Evolutionary conservation across 176 grass and related monocot species (phyloP).

Genomic region (Panicum miliaceum): DNA sequence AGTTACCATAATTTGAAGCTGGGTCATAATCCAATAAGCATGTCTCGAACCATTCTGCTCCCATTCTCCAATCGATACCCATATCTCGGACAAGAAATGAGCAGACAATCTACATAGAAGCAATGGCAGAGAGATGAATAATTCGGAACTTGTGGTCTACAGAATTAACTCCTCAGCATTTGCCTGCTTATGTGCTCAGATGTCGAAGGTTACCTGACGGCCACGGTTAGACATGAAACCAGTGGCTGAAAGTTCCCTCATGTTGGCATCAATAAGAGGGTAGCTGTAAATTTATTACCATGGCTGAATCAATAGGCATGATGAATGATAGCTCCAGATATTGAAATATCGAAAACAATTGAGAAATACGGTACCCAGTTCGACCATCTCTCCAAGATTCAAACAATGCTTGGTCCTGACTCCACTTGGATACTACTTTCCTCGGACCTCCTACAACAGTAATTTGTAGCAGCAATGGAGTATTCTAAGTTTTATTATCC

Average conservation of each 20-base stretch:
- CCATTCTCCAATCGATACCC: slow-evolving; percentile 93
- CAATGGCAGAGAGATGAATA: not conserved
- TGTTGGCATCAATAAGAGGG: slow-evolving; percentile 94
- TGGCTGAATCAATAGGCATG: not conserved
- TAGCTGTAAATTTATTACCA: slow-evolving; percentile 56
- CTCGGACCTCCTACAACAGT: slow-evolving; percentile 72
- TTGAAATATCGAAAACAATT: not conserved
- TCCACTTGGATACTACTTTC: slow-evolving; percentile 73
- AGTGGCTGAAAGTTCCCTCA: slow-evolving; percentile 81
- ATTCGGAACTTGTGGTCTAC: not conserved
- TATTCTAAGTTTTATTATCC: not conserved
- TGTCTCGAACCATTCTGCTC: slow-evolving; percentile 94
- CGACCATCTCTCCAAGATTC: slow-evolving; percentile 84
- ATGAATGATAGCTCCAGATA: not conserved
- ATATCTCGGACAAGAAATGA: slow-evolving; percentile 97
- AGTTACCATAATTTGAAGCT: slow-evolving; percentile 95
- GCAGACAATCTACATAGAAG: slow-evolving; percentile 79
- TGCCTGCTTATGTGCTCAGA: not conserved
- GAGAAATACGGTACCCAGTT: slow-evolving; percentile 60
- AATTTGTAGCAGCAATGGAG: not conserved
- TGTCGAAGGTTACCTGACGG: slow-evolving; percentile 55
- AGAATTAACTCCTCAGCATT: not conserved
- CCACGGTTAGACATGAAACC: slow-evolving; percentile 96
- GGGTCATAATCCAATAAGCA: slow-evolving; percentile 91
- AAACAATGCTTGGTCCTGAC: slow-evolving; percentile 66